These are phyloP conservation scores for Ambrosia trifida DNA, from an alignment of 129 eudicot genomes.

Conservation along the genomic window DNA sequence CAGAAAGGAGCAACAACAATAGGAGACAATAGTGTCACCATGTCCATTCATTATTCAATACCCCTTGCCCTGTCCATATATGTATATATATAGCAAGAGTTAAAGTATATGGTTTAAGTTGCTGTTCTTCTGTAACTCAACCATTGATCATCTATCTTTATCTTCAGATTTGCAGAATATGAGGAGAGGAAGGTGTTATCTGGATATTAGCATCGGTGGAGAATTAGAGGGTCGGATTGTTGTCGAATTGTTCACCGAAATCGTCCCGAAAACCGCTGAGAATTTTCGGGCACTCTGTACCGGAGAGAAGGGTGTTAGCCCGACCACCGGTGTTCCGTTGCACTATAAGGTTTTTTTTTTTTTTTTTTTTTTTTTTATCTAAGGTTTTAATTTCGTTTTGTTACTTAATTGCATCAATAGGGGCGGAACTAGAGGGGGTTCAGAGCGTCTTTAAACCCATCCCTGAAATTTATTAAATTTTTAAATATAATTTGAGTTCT, in stretches of 20 bases:
- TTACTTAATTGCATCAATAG: too few relatives aligned
- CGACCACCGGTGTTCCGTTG: conserved; percentile 70
- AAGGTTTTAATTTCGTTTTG: not conserved
- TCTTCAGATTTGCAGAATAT: too few relatives aligned
- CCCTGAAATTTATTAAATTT: too few relatives aligned
- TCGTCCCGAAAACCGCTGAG: conserved; percentile 83
- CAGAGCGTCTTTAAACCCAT: too few relatives aligned
- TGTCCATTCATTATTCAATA: conserved; percentile 28
- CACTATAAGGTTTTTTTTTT: conserved; percentile 70
- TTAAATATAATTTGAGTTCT: too few relatives aligned
- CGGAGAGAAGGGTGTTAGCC: conserved; percentile 81
- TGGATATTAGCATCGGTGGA: conserved; percentile 84
- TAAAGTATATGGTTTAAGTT: not conserved
- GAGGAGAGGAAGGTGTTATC: conserved; percentile 62
- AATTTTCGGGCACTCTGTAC: conserved; percentile 87
- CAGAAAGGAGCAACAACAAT: not conserved
- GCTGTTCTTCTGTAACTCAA: not conserved
- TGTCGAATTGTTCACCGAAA: conserved; percentile 66
- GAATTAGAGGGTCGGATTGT: conserved; percentile 89
- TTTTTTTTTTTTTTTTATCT: not conserved
- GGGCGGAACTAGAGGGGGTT: too few relatives aligned
- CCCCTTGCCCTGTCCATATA: not conserved
- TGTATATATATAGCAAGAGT: not conserved
- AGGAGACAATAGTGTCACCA: conserved; percentile 30
- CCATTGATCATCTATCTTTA: not conserved